Evolutionary conservation across 257 asterid genomes (phyloP), one percentile per base, ranked within the genome.

Genomic region (Penstemon eatonii): DNA sequence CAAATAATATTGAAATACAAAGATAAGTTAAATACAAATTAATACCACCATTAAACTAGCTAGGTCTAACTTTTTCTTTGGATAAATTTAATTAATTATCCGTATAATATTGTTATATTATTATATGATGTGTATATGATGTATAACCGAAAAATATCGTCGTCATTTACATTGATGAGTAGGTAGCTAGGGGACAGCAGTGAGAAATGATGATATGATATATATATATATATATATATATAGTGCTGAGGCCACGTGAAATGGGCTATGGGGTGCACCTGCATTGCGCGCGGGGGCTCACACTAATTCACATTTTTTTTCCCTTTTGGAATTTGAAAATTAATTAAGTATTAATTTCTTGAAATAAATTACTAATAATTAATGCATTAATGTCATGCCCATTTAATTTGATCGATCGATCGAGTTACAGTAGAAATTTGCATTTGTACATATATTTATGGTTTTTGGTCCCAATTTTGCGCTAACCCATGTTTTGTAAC

Each of bases 161-260:
- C 18, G 18, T 8, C 6, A 56, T 55, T 8, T 36, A 5, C n/a
- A 56, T 44, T n/a, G 3, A 50, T 12, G 47, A 68, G 73, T 68
- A 65, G 73, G 73, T 68, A 65, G 73, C 49, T 13, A 63, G 42
- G 56, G 11, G 45, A 39, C 55, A 44, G 56, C n/a, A 64, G 37
- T 43, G 6, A 9, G 49, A 7, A 56, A 38, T 44, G 65, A 56
- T 10, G 37, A 6, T 15, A n/a, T n/a, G n/a, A n/a, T n/a, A n/a
- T n/a, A n/a, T n/a, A n/a, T n/a, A n/a, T n/a, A n/a, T n/a, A n/a
- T n/a, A n/a, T n/a, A n/a, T n/a, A 15, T 15, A 0, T 15, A 15
- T 73, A 38, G 69, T 59, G 60, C 54, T 33, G 45, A 57, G 45
- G 58, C 78, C 86, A 82, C 84, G 79, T 79, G 84, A 78, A 76